Base-by-base conservation (phyloP, 495 filamentous ascomycete genomes). In the Podospora appendiculata region DNA sequence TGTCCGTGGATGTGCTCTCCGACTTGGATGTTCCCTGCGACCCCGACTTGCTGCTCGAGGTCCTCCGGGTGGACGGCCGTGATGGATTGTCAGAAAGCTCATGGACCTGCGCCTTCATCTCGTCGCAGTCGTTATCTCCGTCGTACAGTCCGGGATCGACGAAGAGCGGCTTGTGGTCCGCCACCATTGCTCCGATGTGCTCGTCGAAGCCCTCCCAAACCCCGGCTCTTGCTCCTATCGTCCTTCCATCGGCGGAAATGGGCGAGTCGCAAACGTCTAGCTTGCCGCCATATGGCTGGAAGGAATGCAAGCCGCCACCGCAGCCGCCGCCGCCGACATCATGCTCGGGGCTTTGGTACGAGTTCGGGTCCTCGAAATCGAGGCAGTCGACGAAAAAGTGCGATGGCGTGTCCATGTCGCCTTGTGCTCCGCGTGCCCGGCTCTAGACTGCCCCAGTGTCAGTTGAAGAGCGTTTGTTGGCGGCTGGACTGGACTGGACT, bases 311-410 rank as follows among this genome's bases (percentile, higher is more conserved):
- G 41, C 39, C 39, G 35, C 49, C 41, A 42, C 32, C 42, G 38
- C 50, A 40, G 47, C 33, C 41, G 43, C 44, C 50, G 6, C 17
- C 43, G 8, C 36, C 54, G 6, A 17, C 53, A 42, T 58, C 58
- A 1, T 55, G 52, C 10, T 61, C 60, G 17, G 56, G 53, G 18
- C 56, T 59, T 14, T 59, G 53, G 42, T 59, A 63, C 13, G 60
- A n/a, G 38, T 47, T 49, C 14, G 56, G 47, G 34, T 58, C 63
- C n/a, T 56, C 59, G 33, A 61, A 54, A 45, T 57, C 57, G 19
- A 67, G 19, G 35, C 48, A 63, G 41, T 67, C 59, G 45, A 46
- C 56, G 39, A 65, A 67, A 55, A 64, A 66, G 43, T 63, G 60
- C 13, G 64, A 51, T 4, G 62, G 36, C 18, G 52, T 50, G 47